Conservation (phyloP, 352 stramenopile genomes). For the Globisporangium solare region DNA sequence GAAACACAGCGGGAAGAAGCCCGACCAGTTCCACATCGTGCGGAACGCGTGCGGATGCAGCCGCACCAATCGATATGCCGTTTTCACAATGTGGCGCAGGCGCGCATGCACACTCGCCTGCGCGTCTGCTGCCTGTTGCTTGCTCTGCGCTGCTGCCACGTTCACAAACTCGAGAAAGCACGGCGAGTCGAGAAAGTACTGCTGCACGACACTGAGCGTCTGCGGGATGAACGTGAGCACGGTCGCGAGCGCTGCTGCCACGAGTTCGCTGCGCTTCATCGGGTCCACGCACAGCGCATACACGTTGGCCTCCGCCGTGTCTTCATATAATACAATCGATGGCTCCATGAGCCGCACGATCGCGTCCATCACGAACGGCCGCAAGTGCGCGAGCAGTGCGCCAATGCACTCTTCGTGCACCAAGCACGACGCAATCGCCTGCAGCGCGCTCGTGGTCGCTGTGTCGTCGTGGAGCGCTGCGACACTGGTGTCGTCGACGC, state of each 20-base stretch:
- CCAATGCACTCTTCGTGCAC: conserved; percentile 38
- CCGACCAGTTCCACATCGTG: conserved; percentile 76
- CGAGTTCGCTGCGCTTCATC: conserved; percentile 43
- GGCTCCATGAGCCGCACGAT: conserved; percentile 59
- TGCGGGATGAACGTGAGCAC: conserved; percentile 53
- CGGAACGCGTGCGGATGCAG: conserved; percentile 47
- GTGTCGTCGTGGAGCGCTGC: conserved; percentile 14
- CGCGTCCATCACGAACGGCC: conserved; percentile 70
- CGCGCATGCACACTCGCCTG: conserved; percentile 24
- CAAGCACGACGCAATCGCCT: conserved; percentile 54
- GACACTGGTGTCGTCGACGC: conserved; percentile 6
- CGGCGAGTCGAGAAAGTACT: conserved; percentile 55
- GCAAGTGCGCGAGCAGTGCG: conserved; percentile 51
- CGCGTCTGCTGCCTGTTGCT: conserved; percentile 26
- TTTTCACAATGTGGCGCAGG: conserved; percentile 51
- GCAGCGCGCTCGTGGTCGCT: conserved; percentile 27
- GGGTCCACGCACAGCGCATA: conserved; percentile 37
- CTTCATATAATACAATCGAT: conserved; percentile 38
- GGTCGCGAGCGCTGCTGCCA: conserved; percentile 48
- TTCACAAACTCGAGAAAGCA: conserved; percentile 78
- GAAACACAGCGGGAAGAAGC: conserved; percentile 79
- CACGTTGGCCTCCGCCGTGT: conserved; percentile 2
- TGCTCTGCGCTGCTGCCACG: conserved; percentile 32
- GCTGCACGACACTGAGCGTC: conserved; percentile 48
- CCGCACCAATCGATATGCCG: conserved; percentile 50